phyloP scores from a whole-genome alignment of 2,329 filamentous ascomycete species.

The Trichoderma sp. region DNA sequence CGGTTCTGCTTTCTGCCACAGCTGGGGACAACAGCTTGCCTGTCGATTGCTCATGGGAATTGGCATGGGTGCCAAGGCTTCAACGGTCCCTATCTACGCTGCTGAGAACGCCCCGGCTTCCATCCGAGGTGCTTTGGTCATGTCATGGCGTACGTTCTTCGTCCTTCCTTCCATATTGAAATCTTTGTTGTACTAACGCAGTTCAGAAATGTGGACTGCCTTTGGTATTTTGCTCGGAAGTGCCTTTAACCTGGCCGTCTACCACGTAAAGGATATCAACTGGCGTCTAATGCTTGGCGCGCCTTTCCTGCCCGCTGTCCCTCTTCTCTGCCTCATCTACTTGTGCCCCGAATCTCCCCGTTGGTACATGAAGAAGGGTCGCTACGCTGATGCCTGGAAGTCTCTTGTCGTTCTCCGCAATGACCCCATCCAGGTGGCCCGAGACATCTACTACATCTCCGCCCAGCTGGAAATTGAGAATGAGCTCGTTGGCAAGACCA shows the following conservation, averaged over 20 bases:
- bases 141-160: slow-evolving; percentile 62
- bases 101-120: slow-evolving; percentile 68
- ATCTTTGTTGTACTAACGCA: background rate
- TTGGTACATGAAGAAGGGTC: slow-evolving; percentile 64
- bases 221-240: slow-evolving; percentile 50
- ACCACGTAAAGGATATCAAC: slow-evolving; percentile 28
- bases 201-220: slow-evolving; percentile 60
- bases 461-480: slow-evolving; percentile 43
- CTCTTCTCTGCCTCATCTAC: slow-evolving; percentile 53
- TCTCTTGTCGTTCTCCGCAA: slow-evolving; percentile 51
- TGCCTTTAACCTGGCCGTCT: slow-evolving; percentile 35
- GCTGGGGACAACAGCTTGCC: slow-evolving; percentile 65
- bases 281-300: slow-evolving; percentile 53
- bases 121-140: slow-evolving; percentile 72
- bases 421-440: slow-evolving; percentile 53
- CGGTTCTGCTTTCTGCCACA: slow-evolving; percentile 61
- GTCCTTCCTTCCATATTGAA: background rate
- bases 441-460: slow-evolving; percentile 57
- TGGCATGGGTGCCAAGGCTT: slow-evolving; percentile 65
- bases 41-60: slow-evolving; percentile 67
- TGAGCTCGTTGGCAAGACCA: slow-evolving; percentile 37
- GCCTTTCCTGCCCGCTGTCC: slow-evolving; percentile 57
- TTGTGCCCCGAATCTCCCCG: slow-evolving; percentile 63
- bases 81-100: slow-evolving; percentile 68
- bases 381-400: slow-evolving; percentile 57